Percentiles rank a stretch among this genome's conserved stretches.
phyloP scores from a whole-genome alignment of 495 filamentous ascomycete species.

The Penicillium alfredii region DNA sequence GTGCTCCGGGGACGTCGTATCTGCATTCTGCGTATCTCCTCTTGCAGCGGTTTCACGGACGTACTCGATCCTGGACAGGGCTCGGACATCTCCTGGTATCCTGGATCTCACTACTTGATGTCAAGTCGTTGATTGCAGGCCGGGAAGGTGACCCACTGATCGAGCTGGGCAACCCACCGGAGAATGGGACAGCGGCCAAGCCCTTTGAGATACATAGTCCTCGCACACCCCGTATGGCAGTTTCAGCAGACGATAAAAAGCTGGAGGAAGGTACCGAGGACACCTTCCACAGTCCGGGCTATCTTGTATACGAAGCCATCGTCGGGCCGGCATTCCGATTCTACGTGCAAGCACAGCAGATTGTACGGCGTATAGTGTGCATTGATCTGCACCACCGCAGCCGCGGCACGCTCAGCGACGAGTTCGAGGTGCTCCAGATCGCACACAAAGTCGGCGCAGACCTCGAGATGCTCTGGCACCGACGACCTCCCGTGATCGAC shows the following conservation, averaged over 20 bases:
- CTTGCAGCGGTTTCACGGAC: conserved; percentile 29
- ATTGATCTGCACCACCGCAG: conserved; percentile 40
- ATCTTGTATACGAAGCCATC: conserved; percentile 32
- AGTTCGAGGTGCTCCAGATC: conserved; percentile 39
- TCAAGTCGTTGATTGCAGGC: conserved; percentile 38
- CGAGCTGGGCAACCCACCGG: conserved; percentile 26
- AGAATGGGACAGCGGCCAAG: conserved; percentile 1
- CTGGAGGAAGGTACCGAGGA: conserved; percentile 15
- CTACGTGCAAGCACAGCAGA: conserved; percentile 31
- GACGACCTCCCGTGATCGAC: conserved; percentile 30
- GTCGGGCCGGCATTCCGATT: conserved; percentile 33
- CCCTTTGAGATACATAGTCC: not conserved
- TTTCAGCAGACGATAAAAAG: conserved; percentile 4
- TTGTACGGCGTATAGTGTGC: conserved; percentile 33
- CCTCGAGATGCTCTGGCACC: conserved; percentile 36
- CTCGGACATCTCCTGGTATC: conserved; percentile 27
- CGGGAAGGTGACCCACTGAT: conserved; percentile 35
- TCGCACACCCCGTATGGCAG: not conserved
- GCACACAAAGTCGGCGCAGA: conserved; percentile 37
- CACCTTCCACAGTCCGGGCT: conserved; percentile 25
- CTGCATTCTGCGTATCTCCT: conserved; percentile 33
- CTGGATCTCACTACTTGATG: conserved; percentile 35
- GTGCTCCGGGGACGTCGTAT: conserved; percentile 27
- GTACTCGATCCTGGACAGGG: conserved; percentile 26
- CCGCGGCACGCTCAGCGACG: conserved; percentile 36